phyloP scores from a whole-genome alignment of 129 eudicot genomes.

The Kitagawia praeruptora region DNA sequence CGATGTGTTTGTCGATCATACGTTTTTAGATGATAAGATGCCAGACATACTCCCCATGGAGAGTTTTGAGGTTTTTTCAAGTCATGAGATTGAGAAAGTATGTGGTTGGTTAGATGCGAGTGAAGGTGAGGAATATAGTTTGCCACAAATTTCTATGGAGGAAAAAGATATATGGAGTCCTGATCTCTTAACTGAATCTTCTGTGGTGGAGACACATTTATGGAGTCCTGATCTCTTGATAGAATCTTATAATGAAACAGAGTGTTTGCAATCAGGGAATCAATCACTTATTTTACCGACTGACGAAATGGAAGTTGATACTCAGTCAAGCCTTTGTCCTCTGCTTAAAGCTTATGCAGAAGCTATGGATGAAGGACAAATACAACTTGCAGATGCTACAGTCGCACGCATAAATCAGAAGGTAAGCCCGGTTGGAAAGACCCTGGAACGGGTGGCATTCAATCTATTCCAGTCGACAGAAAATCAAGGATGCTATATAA shows the following conservation, averaged over 20 bases:
- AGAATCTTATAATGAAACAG: conserved; percentile 10
- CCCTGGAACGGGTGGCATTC: conserved; percentile 44
- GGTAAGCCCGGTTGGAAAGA: conserved; percentile 38
- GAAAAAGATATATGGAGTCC: background rate
- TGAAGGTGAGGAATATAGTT: conserved; percentile 21
- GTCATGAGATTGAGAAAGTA: conserved; percentile 22
- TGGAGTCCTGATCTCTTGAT: conserved; percentile 28
- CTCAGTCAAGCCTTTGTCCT: conserved; percentile 25
- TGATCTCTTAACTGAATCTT: conserved; percentile 9
- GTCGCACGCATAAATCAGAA: conserved; percentile 26
- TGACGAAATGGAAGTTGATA: conserved; percentile 30
- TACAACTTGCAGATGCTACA: conserved; percentile 34
- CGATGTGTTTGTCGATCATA: conserved; percentile 9
- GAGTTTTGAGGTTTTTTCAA: conserved; percentile 19
- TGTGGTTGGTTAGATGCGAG: conserved; percentile 35
- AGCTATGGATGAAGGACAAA: conserved; percentile 45
- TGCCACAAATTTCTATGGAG: conserved; percentile 14
- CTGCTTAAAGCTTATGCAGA: conserved; percentile 57
- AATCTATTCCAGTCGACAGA: conserved; percentile 27
- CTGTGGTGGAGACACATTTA: conserved; percentile 9
- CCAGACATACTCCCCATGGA: conserved; percentile 17
- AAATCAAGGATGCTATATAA: conserved; percentile 35
- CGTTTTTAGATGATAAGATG: conserved; percentile 14
- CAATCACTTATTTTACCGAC: conserved; percentile 16
- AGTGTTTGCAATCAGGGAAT: conserved; percentile 5